Conservation (phyloP, 805 yeast genomes). For the Suhomyces vadensis region DNA sequence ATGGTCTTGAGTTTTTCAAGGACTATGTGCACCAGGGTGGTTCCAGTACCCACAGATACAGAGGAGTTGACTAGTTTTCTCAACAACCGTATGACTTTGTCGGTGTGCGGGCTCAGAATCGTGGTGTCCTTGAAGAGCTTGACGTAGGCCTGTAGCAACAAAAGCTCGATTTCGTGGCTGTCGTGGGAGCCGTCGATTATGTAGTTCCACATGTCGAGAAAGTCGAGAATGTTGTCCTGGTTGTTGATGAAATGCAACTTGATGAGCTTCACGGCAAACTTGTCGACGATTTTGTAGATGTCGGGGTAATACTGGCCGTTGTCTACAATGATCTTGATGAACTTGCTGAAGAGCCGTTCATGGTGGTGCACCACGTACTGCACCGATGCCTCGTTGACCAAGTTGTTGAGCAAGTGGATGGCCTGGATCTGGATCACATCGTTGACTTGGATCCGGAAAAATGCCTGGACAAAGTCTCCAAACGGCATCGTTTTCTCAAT, state of each 20-base stretch:
- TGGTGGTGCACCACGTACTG: slow-evolving; percentile 16
- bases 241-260: slow-evolving; percentile 15
- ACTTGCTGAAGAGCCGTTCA: slow-evolving; percentile 14
- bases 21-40: slow-evolving; percentile 4
- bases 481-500: slow-evolving; percentile 9
- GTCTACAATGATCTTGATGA: slow-evolving; percentile 32
- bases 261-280: slow-evolving; percentile 24
- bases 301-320: slow-evolving; percentile 38
- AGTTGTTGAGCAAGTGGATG: slow-evolving; percentile 35
- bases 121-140: slow-evolving; percentile 2
- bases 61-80: slow-evolving; percentile 2
- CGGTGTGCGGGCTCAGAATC: not conserved
- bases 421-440: slow-evolving; percentile 42
- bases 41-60: not conserved
- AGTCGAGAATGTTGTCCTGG: slow-evolving; percentile 12
- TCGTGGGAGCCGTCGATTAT: slow-evolving; percentile 9
- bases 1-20: slow-evolving; percentile 21
- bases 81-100: not conserved
- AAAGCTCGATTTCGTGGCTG: slow-evolving; percentile 22
- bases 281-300: slow-evolving; percentile 25
- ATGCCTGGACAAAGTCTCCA: slow-evolving; percentile 19
- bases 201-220: slow-evolving; percentile 14
- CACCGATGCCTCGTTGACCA: slow-evolving; percentile 19
- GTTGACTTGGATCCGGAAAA: slow-evolving; percentile 21
- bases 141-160: slow-evolving; percentile 23